These are phyloP conservation scores for Leccinum fuscescens DNA, from an alignment of 1,284 basidiomycete species.

Conservation along the genomic window DNA sequence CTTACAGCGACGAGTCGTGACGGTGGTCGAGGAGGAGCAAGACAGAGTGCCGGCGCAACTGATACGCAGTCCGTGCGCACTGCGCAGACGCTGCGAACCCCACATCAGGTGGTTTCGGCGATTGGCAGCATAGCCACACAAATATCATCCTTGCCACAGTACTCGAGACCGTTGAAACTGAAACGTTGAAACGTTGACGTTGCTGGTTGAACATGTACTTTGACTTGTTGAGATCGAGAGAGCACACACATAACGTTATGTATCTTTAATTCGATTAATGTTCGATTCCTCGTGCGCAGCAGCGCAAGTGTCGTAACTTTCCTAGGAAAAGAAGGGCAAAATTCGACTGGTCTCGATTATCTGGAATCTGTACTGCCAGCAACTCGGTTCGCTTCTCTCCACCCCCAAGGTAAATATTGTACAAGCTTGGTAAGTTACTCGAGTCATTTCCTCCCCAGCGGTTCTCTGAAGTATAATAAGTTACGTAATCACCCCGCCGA, in stretches of 20 bases:
- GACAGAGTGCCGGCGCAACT: not conserved
- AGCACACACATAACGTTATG: not conserved
- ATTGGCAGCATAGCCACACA: constrained; percentile 28
- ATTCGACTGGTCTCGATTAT: not conserved
- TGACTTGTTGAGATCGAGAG: not conserved
- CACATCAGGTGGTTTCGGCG: constrained; percentile 16
- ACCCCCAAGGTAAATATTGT: not conserved
- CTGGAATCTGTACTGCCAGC: not conserved
- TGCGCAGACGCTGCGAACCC: constrained; percentile 8
- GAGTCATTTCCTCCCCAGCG: not conserved
- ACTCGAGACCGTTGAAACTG: too few relatives aligned
- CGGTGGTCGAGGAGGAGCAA: not conserved
- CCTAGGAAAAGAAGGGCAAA: not conserved
- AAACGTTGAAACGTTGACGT: not conserved
- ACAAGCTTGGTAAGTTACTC: not conserved
- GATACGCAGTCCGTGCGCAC: constrained; percentile 1
- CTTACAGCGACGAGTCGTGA: too few relatives aligned
- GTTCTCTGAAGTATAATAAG: not conserved
- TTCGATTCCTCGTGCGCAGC: not conserved
- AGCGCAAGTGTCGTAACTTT: not conserved
- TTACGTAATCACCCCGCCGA: not conserved
- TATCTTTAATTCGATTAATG: not conserved
- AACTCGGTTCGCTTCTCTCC: not conserved
- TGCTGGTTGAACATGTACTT: not conserved
- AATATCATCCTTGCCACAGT: not conserved